Percentiles rank a stretch among this genome's conserved stretches.
phyloP scores from a whole-genome alignment of 768 basidiomycete species.

The Tulasnella sp. region DNA sequence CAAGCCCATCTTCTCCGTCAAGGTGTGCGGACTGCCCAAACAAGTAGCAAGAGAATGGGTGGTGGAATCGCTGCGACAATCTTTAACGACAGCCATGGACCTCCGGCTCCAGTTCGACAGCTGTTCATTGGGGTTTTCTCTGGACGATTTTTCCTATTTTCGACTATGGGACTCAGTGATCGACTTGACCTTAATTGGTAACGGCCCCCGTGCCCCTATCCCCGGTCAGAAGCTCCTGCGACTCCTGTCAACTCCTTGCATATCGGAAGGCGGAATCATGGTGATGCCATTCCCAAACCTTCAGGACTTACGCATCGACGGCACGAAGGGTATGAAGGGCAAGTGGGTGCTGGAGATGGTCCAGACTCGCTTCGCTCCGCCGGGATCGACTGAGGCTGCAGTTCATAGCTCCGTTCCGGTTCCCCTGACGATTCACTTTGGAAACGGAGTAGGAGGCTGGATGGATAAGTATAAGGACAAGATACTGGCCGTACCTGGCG shows the following conservation, averaged over 20 bases:
- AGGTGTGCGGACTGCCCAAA: no score
- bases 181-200: background rate
- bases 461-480: no score
- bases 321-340: background rate
- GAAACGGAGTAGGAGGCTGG: no score
- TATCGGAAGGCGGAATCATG: background rate
- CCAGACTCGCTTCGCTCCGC: background rate
- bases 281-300: background rate
- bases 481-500: no score
- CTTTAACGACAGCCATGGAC: background rate
- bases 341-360: background rate
- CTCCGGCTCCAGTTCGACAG: background rate
- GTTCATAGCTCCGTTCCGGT: background rate
- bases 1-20: no score
- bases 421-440: no score
- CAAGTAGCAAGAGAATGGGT: no score
- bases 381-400: background rate
- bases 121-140: background rate
- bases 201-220: background rate
- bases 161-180: background rate
- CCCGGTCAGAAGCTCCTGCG: background rate
- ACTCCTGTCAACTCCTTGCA: background rate
- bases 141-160: background rate
- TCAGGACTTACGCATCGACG: background rate
- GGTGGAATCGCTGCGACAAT: background rate